These are phyloP conservation scores for Zasmidium angulare DNA, from an alignment of 2,329 filamentous ascomycete genomes.

Conservation along the genomic window DNA sequence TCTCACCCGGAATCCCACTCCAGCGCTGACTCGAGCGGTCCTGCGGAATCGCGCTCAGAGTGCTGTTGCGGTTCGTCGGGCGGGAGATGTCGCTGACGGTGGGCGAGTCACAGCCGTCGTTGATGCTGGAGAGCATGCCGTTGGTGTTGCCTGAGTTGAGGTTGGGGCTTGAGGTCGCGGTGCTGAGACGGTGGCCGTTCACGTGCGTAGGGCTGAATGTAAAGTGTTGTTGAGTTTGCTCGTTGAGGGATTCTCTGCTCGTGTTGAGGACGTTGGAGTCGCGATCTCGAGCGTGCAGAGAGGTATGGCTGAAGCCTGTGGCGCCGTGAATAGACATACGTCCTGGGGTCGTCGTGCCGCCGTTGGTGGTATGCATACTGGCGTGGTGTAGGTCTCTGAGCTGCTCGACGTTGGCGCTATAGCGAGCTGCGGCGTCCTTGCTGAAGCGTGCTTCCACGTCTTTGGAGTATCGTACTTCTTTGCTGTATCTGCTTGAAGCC, in stretches of 20 bases:
- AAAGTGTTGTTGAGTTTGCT: background rate
- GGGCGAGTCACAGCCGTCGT: background rate
- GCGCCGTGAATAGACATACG: background rate
- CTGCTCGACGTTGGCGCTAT: slow-evolving; percentile 4
- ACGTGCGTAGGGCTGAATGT: background rate
- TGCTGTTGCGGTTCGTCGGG: background rate
- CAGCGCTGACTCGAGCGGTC: background rate
- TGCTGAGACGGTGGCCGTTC: background rate
- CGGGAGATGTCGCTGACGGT: slow-evolving; percentile 4
- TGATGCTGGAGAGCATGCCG: background rate
- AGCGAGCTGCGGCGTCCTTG: background rate
- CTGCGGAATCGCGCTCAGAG: background rate
- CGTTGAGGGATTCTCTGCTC: background rate
- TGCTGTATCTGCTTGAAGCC: background rate
- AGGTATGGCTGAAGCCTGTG: background rate
- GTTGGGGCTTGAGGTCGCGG: background rate
- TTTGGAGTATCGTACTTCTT: background rate
- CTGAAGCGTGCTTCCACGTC: background rate
- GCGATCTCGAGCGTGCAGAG: background rate
- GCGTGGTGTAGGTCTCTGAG: background rate
- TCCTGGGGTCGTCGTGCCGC: background rate
- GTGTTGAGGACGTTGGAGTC: background rate
- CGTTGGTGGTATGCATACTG: background rate
- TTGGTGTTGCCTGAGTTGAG: too few relatives aligned
- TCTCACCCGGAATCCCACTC: background rate